These are phyloP conservation scores for Naganishia antarctica DNA, from an alignment of 768 basidiomycete genomes.

Conservation along the genomic window DNA sequence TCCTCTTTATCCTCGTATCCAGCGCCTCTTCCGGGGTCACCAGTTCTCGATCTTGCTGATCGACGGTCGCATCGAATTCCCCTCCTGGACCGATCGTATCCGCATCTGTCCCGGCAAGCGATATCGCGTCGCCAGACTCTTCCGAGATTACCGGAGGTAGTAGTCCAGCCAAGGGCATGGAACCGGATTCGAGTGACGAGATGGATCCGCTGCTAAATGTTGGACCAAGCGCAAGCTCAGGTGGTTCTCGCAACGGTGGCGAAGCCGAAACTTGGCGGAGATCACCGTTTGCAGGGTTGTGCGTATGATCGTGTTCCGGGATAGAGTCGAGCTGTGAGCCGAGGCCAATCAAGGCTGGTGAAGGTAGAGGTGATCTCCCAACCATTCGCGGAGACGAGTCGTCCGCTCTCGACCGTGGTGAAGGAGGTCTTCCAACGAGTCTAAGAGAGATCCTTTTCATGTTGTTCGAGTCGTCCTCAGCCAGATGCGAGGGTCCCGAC, in stretches of 20 bases:
- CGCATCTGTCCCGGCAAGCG: no score
- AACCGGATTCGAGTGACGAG: slow-evolving; percentile 6
- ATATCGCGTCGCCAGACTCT: neutral
- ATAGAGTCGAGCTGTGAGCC: slow-evolving; percentile 11
- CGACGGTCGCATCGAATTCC: slow-evolving; percentile 2
- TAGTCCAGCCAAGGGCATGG: neutral
- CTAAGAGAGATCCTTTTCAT: neutral
- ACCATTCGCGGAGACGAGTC: slow-evolving; percentile 2
- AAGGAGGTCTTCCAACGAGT: neutral
- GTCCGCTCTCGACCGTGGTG: neutral
- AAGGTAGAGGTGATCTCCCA: slow-evolving; percentile 3
- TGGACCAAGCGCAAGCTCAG: slow-evolving; percentile 4
- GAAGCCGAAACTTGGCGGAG: neutral
- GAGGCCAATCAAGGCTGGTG: neutral
- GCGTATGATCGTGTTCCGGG: slow-evolving; percentile 14
- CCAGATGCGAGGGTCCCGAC: no score
- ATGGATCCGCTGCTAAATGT: slow-evolving; percentile 9
- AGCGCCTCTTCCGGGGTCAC: neutral
- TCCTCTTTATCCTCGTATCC: neutral
- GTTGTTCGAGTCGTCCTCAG: neutral
- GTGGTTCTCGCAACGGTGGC: neutral
- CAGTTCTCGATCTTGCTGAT: neutral
- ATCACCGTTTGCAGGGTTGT: neutral
- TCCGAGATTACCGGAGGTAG: neutral
- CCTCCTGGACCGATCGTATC: slow-evolving; percentile 13